These are phyloP conservation scores for Starmerella etchellsii DNA, from an alignment of 805 yeast genomes.

Conservation along the genomic window DNA sequence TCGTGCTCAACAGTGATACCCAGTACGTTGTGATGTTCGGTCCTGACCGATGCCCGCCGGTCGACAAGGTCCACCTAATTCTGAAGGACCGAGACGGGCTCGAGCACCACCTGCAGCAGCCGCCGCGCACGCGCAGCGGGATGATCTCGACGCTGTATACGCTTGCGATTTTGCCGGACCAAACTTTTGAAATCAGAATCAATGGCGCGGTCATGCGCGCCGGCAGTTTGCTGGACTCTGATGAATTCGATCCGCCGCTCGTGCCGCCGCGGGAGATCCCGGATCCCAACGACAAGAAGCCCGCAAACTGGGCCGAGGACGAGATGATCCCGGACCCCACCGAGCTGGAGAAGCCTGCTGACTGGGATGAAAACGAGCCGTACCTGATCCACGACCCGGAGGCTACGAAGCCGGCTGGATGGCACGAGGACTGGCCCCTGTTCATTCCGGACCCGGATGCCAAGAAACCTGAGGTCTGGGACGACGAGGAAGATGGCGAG, in stretches of 20 bases:
- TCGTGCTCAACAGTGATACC: conserved; percentile 43
- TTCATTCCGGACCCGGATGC: conserved; percentile 59
- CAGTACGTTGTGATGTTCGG: conserved; percentile 88
- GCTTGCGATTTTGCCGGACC: conserved; percentile 50
- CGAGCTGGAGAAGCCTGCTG: conserved; percentile 55
- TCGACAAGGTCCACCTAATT: conserved; percentile 70
- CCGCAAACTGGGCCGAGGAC: conserved; percentile 72
- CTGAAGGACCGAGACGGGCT: conserved; percentile 41
- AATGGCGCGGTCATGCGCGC: conserved; percentile 63
- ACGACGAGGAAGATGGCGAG: conserved; percentile 78
- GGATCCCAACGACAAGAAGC: conserved; percentile 47
- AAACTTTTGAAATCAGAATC: conserved; percentile 65
- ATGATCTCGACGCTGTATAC: conserved; percentile 58
- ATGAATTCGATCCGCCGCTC: conserved; percentile 49
- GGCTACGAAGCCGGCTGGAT: conserved; percentile 56
- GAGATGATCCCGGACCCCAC: conserved; percentile 55
- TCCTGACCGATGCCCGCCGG: conserved; percentile 78
- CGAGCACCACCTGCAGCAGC: conserved; percentile 55
- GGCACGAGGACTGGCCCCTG: conserved; percentile 56
- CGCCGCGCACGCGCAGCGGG: conserved; percentile 48
- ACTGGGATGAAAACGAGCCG: conserved; percentile 71
- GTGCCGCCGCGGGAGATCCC: conserved; percentile 53
- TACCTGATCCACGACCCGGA: conserved; percentile 51
- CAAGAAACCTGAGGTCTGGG: conserved; percentile 65
- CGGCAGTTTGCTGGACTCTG: conserved; percentile 51